Evolutionary conservation across 805 yeast species (phyloP).

Genomic region (Yarrowia deformans): DNA sequence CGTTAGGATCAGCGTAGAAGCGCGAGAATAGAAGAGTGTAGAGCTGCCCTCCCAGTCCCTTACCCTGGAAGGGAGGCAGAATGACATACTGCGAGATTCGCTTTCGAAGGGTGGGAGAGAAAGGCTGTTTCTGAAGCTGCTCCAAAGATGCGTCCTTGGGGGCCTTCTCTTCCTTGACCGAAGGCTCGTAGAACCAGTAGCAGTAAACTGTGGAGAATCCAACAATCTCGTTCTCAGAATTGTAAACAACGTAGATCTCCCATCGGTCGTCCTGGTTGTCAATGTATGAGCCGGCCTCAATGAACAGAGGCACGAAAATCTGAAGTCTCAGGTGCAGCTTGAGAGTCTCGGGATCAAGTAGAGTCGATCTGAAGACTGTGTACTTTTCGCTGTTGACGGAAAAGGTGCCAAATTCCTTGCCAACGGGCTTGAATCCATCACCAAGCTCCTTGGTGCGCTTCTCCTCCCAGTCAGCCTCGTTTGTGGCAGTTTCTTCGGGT

Average conservation of each 20-base stretch:
- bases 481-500: slow-evolving; percentile 65
- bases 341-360: slow-evolving; percentile 54
- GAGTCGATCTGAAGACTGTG: slow-evolving; percentile 60
- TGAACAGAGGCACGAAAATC: slow-evolving; percentile 79
- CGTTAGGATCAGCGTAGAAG: slow-evolving; percentile 62
- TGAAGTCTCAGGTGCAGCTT: slow-evolving; percentile 75
- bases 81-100: slow-evolving; percentile 88
- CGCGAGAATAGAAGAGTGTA: slow-evolving; percentile 62
- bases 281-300: slow-evolving; percentile 92
- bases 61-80: slow-evolving; percentile 82
- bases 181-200: slow-evolving; percentile 71
- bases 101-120: slow-evolving; percentile 55
- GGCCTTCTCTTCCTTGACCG: slow-evolving; percentile 38
- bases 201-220: slow-evolving; percentile 87
- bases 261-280: slow-evolving; percentile 78
- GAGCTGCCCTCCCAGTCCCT: slow-evolving; percentile 68
- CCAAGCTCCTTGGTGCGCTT: slow-evolving; percentile 58
- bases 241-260: slow-evolving; percentile 72
- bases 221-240: slow-evolving; percentile 58
- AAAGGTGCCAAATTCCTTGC: slow-evolving; percentile 42
- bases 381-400: slow-evolving; percentile 52
- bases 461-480: slow-evolving; percentile 74
- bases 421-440: slow-evolving; percentile 55
- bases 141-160: slow-evolving; percentile 55
- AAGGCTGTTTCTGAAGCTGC: slow-evolving; percentile 46